phyloP scores from a whole-genome alignment of 768 basidiomycete genomes.

The Tubosaeta sp. region DNA sequence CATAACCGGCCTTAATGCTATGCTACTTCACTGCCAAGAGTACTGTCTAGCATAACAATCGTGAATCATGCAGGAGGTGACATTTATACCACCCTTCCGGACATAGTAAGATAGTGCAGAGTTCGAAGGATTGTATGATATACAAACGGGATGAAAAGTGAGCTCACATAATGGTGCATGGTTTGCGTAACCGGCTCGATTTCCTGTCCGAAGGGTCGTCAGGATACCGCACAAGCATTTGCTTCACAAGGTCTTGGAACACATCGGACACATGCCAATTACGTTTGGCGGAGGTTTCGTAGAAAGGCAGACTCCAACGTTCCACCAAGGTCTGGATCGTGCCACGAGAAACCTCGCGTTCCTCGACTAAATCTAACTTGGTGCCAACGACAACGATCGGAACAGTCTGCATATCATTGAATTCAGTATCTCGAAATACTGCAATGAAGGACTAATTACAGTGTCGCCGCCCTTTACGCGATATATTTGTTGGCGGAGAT shows the following conservation, averaged over 20 bases:
- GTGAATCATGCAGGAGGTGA: constrained; percentile 7
- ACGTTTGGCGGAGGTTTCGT: constrained; percentile 84
- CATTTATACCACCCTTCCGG: constrained; percentile 6
- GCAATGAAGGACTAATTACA: constrained; percentile 34
- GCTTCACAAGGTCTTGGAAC: constrained; percentile 71
- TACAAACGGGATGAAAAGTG: constrained; percentile 2
- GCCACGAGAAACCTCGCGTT: constrained; percentile 68
- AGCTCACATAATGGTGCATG: constrained; percentile 39
- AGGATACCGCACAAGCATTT: constrained; percentile 69
- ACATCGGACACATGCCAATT: constrained; percentile 79
- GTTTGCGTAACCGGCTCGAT: constrained; percentile 20
- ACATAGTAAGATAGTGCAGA: neutral
- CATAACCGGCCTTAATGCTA: neutral
- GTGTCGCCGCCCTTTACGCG: constrained; percentile 70
- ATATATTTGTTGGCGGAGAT: constrained; percentile 75
- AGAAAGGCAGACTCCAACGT: constrained; percentile 71
- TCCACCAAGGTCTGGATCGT: constrained; percentile 62
- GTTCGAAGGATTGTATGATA: constrained; percentile 5
- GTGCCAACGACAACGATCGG: constrained; percentile 88
- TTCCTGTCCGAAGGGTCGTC: constrained; percentile 35
- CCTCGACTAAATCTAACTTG: constrained; percentile 74
- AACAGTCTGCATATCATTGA: constrained; percentile 39
- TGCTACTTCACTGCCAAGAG: neutral
- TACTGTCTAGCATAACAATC: constrained; percentile 8
- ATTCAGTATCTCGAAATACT: constrained; percentile 2